Base-by-base conservation (phyloP, 805 yeast species). In the Starmera quercuum region DNA sequence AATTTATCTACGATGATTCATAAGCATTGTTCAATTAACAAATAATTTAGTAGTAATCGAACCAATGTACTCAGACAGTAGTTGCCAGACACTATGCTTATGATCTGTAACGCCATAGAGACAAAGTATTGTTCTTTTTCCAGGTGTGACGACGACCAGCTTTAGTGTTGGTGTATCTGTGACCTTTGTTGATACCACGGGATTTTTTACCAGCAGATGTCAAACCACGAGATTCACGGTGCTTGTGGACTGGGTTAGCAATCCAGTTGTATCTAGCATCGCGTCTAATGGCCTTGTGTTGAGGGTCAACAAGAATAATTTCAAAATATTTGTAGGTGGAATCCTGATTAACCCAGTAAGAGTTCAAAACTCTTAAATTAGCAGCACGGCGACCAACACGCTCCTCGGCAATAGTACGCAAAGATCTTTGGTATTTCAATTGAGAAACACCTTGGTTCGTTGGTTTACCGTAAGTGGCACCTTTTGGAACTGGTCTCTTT, bases 401-500 rank as follows among this genome's bases (percentile, higher is more conserved):
- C 79, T 92, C 98, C 78, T 92, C 98, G 61, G 98, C 98, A 60
- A 96, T 88, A 58, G 95, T 78, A 73, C 95, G 86, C 71, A 86
- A 76, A 48, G 96, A 82, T 74, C 90, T 86, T 78, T 92, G 98
- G 95, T 87, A 88, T 78, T 92, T 92, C 76, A 92, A 84, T 72
- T 92, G 97, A 78, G 78, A 79, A 56, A 92, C 92, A 85, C 98
- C 98, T 77, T 86, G 95, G 95, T 92, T 92, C 78, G 98, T 92
- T 82, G 98, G 98, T 84, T 92, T 92, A 85, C 98, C 98, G 82
- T 92, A 90, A 68, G 97, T 92, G 64, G 97, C 97, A 85, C 98
- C 98, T 92, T 92, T 92, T 76, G 94, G 87, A 61, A 83, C 97
- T 61, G 97, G 97, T 77, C 95, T 86, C 96, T 92, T 92, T 84